Evolutionary conservation across 1,139 yeast genomes (phyloP), one percentile per base, ranked within the genome.

Genomic region (Wickerhamiella pararugosa): DNA sequence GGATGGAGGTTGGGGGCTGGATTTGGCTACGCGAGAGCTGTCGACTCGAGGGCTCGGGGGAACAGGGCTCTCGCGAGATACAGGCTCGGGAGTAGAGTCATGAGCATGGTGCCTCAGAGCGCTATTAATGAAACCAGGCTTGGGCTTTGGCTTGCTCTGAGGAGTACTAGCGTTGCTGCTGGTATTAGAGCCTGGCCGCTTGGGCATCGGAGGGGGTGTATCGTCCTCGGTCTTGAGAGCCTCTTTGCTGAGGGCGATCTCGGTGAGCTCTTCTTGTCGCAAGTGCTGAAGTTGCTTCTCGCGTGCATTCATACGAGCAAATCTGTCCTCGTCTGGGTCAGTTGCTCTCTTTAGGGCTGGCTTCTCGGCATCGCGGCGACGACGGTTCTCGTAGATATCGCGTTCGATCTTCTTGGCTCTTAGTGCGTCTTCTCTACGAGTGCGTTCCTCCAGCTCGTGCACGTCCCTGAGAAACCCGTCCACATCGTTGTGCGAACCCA

Each of bases 371-470:
- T 54, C 53, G 31, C 63, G 52, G 11, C 62, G 47, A 36, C 49
- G 48, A 29, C 62, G 45, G 34, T 62, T 61, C 39, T 57, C 62
- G 34, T 51, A 46, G 33, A 61, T 56, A 41, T 59, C 63, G 29
- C 52, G 53, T 43, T 61, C 65, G 41, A 62, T 52, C 40, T 59
- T 54, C 39, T 53, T 52, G 7, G 62, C 58, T 10, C 65, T 53
- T 10, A 49, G 51, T 34, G 57, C 63, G 47, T 63, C 66, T 42
- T 62, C 66, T 6, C 61, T 57, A 33, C 55, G 56, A 51, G 58
- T 53, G 38, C 60, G 55, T 43, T 59, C 62, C 26, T 59, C 63
- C 29, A 60, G 51, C 46, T 61, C 62, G 28, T 59, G 54, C 32
- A 62, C 55, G 31, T 61, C 56, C 28, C 54, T 47, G 41, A 62